Evolutionary conservation across 352 stramenopile species (phyloP).

Genomic region (Phytophthora sojae): DNA sequence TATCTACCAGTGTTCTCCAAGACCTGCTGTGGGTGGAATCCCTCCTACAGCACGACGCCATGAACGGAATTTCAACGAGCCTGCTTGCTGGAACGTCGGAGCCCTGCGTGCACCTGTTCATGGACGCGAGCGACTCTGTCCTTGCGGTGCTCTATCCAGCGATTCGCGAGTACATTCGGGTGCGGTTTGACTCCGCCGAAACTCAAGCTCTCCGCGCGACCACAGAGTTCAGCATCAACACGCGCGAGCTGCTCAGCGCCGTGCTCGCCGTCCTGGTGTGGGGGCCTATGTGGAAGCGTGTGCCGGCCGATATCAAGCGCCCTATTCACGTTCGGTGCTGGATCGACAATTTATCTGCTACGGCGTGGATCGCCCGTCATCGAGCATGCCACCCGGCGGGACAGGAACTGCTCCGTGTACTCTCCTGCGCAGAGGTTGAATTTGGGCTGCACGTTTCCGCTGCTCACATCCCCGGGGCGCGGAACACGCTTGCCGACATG

Average conservation of each 20-base stretch:
- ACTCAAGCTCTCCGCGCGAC: neutral
- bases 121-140: neutral
- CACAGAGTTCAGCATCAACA: neutral
- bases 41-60: neutral
- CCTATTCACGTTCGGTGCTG: constrained; percentile 2
- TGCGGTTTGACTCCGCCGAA: neutral
- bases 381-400: neutral
- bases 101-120: neutral
- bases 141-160: neutral
- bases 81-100: neutral
- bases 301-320: neutral
- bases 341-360: constrained; percentile 5
- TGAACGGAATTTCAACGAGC: neutral
- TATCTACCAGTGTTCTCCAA: neutral
- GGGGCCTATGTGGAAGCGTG: neutral
- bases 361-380: neutral
- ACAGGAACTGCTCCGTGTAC: neutral
- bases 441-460: neutral
- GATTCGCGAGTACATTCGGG: neutral
- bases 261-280: neutral
- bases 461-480: no score
- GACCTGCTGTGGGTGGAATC: neutral
- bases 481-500: neutral
- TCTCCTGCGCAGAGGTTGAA: neutral
- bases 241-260: neutral